Conservation (phyloP, 1,284 basidiomycete species). For the Rhodotorula sp. region DNA sequence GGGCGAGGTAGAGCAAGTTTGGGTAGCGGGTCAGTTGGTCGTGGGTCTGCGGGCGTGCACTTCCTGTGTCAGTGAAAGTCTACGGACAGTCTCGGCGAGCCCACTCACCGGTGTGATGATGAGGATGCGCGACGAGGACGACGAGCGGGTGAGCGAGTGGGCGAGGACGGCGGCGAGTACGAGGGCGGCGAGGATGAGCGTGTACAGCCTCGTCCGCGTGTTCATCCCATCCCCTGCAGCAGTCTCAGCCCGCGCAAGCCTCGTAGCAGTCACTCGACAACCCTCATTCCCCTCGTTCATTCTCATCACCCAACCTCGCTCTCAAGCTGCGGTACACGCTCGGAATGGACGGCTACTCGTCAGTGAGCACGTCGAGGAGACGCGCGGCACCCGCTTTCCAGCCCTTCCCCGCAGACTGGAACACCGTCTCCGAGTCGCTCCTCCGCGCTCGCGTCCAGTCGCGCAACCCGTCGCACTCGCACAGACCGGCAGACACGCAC, state of each 20-base stretch:
- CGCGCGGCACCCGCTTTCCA: not conserved
- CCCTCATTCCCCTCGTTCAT: not conserved
- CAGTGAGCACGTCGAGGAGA: no score
- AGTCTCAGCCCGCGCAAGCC: no score
- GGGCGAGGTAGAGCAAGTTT: not conserved
- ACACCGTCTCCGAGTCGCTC: not conserved
- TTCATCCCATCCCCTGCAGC: no score
- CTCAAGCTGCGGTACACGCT: no score
- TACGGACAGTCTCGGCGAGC: not conserved
- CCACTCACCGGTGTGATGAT: not conserved
- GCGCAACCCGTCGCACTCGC: constrained; percentile 3
- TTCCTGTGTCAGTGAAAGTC: no score
- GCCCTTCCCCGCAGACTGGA: not conserved
- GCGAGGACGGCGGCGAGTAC: not conserved
- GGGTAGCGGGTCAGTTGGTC: not conserved
- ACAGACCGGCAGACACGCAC: not conserved
- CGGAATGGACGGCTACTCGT: no score
- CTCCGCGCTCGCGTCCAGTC: constrained; percentile 5
- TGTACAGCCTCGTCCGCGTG: no score
- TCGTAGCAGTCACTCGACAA: no score
- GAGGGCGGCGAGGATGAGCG: not conserved
- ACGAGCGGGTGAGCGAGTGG: not conserved
- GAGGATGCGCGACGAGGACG: not conserved
- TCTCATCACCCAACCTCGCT: not conserved
- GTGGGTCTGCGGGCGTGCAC: not conserved